Conservation (phyloP, 2,329 filamentous ascomycete species). For the Alternaria triticina region DNA sequence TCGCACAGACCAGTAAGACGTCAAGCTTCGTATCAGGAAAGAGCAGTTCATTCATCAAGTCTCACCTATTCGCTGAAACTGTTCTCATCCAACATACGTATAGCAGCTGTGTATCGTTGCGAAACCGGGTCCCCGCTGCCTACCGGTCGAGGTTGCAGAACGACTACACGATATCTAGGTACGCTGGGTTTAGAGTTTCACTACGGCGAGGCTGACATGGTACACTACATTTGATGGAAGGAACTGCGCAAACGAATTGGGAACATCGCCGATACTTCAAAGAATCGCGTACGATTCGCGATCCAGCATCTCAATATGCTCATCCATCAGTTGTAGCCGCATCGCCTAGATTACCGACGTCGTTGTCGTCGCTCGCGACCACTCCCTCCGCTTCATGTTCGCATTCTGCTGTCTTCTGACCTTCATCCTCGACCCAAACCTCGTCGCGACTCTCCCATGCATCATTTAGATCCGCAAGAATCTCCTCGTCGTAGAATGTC, state of each 20-base stretch:
- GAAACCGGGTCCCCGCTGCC: slow-evolving; percentile 1
- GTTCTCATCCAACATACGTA: neutral
- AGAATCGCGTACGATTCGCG: neutral
- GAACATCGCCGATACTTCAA: neutral
- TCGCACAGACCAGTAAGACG: slow-evolving; percentile 7
- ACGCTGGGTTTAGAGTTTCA: neutral
- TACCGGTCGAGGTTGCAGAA: neutral
- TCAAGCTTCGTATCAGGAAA: neutral
- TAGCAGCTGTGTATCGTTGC: neutral
- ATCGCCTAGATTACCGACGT: too few species aligned
- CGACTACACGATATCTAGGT: neutral
- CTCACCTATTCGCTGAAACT: neutral
- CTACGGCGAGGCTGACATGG: neutral
- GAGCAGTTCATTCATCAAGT: neutral
- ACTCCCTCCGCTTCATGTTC: neutral
- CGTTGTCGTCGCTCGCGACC: neutral
- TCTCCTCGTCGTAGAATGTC: neutral
- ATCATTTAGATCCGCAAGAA: neutral
- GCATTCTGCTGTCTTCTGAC: too few species aligned
- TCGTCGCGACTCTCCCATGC: neutral
- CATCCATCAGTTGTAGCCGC: rapidly evolving
- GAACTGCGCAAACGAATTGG: neutral
- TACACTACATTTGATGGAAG: neutral
- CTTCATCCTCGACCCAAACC: neutral
- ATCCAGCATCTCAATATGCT: neutral